These are phyloP conservation scores for Ganoderma resinaceum DNA, from an alignment of 1,284 basidiomycete genomes.

Conservation along the genomic window DNA sequence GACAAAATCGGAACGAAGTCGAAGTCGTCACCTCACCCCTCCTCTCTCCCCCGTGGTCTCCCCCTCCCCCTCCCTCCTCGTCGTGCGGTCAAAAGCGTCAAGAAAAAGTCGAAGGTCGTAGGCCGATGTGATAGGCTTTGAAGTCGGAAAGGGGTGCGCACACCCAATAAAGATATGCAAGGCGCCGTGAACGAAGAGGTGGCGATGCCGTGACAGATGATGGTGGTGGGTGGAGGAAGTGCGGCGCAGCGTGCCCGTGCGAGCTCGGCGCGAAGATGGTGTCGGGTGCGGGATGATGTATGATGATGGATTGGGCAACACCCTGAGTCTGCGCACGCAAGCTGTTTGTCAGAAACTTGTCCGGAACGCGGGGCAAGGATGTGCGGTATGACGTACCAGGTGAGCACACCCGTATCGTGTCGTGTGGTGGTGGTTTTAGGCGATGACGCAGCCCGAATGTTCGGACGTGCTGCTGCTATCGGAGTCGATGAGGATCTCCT, in stretches of 20 bases:
- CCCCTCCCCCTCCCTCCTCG: neutral
- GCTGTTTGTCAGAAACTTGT: neutral
- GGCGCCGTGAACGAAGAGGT: constrained; percentile 23
- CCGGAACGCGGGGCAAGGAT: neutral
- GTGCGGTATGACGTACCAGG: constrained; percentile 8
- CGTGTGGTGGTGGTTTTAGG: constrained; percentile 11
- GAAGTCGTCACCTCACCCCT: neutral
- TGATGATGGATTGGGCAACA: neutral
- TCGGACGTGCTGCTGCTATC: constrained; percentile 16
- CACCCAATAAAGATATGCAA: constrained; percentile 22
- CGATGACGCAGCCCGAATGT: constrained; percentile 25
- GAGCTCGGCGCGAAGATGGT: constrained; percentile 15
- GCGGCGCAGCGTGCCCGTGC: neutral
- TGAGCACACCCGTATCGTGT: constrained; percentile 4
- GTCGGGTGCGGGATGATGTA: neutral
- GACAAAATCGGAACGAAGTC: constrained; percentile 21
- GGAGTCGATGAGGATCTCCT: constrained; percentile 26
- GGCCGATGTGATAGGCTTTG: constrained; percentile 9
- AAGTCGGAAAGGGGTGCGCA: constrained; percentile 6
- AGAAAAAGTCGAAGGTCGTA: neutral
- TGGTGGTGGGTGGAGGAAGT: neutral
- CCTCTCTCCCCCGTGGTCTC: neutral
- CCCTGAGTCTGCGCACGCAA: neutral
- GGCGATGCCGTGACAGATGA: constrained; percentile 20
- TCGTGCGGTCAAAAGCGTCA: neutral